These are phyloP conservation scores for Stromatinia cepivora DNA, from an alignment of 2,329 filamentous ascomycete species.

Conservation along the genomic window DNA sequence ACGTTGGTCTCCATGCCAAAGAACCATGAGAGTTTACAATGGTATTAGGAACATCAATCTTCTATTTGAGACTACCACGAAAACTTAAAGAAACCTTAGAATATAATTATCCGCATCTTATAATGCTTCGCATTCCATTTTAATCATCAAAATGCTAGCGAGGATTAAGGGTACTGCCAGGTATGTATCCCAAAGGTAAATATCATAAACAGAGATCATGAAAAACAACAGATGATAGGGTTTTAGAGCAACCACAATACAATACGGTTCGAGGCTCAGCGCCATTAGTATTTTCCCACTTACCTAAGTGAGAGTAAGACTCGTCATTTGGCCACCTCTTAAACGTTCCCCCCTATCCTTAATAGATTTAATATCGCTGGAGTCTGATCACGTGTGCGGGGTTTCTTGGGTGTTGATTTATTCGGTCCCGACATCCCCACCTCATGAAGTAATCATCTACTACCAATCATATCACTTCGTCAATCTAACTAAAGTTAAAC, in stretches of 20 bases:
- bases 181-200: too few relatives aligned
- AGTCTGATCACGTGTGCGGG: constrained; percentile 1
- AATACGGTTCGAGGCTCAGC: too few relatives aligned
- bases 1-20: not conserved
- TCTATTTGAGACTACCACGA: not conserved
- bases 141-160: not conserved
- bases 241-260: too few relatives aligned
- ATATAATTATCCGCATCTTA: not conserved
- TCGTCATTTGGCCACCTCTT: too few relatives aligned
- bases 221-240: too few relatives aligned
- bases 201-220: too few relatives aligned
- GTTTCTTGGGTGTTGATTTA: not conserved
- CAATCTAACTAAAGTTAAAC: not conserved
- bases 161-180: not conserved
- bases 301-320: too few relatives aligned
- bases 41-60: not conserved
- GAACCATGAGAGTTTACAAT: not conserved
- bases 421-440: constrained; percentile 6
- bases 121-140: not conserved
- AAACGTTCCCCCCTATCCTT: too few relatives aligned
- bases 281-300: too few relatives aligned
- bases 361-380: not conserved
- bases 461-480: not conserved
- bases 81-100: not conserved
- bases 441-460: not conserved